These are phyloP conservation scores for Madurella fahalii DNA, from an alignment of 2,329 filamentous ascomycete genomes.

Conservation along the genomic window DNA sequence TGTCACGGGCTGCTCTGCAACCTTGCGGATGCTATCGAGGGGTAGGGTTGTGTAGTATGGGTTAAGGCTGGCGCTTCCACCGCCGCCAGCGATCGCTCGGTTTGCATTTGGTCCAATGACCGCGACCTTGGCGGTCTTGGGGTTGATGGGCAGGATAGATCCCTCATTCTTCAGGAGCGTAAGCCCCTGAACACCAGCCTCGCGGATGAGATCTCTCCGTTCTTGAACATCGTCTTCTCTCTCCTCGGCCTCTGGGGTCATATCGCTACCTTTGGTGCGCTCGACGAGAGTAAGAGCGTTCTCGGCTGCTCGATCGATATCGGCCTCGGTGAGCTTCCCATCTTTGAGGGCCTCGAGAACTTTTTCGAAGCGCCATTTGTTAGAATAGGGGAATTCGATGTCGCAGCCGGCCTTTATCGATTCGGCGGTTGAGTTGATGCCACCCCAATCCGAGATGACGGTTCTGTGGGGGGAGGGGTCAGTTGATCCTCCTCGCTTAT, in stretches of 20 bases:
- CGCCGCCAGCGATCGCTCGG: conserved; percentile 62
- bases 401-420: conserved; percentile 54
- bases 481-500: conserved; percentile 15
- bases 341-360: conserved; percentile 49
- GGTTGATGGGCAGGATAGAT: conserved; percentile 53
- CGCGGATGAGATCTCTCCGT: conserved; percentile 56
- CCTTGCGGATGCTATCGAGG: conserved; percentile 56
- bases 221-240: conserved; percentile 53
- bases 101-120: conserved; percentile 66
- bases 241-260: conserved; percentile 54
- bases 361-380: conserved; percentile 54
- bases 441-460: conserved; percentile 58
- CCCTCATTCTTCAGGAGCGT: conserved; percentile 62
- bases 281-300: conserved; percentile 58
- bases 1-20: conserved; percentile 51
- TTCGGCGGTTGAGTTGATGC: conserved; percentile 53
- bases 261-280: conserved; percentile 57
- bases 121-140: conserved; percentile 54
- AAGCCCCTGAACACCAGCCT: conserved; percentile 58
- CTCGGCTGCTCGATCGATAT: conserved; percentile 55
- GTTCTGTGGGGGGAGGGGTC: conserved; percentile 35
- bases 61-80: conserved; percentile 64
- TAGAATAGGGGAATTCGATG: conserved; percentile 55
- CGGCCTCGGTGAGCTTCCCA: conserved; percentile 43
- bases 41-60: conserved; percentile 65